Conservation (phyloP, 352 stramenopile species). For the Peronospora destructor region DNA sequence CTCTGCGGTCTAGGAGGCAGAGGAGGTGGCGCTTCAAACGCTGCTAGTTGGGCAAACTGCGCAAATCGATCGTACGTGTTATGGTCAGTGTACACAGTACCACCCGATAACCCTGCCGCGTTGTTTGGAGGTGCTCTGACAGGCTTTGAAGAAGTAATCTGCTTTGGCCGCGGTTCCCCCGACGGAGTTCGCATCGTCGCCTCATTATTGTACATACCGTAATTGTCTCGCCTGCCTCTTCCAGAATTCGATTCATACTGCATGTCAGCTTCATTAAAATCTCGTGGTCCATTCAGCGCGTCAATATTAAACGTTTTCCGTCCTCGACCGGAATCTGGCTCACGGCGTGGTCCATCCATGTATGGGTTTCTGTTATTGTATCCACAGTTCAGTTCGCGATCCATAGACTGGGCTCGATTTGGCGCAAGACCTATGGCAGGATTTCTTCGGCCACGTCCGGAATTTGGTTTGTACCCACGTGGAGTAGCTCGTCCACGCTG, state of each 20-base stretch:
- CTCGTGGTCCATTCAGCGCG: conserved; percentile 4
- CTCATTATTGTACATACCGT: conserved; percentile 7
- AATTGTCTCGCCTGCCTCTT: conserved; percentile 9
- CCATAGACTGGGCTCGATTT: conserved; percentile 1
- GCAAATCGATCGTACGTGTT: conserved; percentile 23
- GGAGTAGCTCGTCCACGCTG: conserved; percentile 6
- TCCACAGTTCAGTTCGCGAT: conserved; percentile 10
- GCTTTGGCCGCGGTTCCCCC: conserved; percentile 10
- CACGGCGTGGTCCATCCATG: conserved; percentile 1
- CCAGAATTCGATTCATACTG: conserved; percentile 18
- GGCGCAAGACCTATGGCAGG: conserved; percentile 12
- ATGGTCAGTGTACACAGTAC: conserved; percentile 24
- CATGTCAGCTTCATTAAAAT: conserved; percentile 6
- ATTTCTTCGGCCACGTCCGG: conserved; percentile 12
- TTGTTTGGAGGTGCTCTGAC: conserved; percentile 9
- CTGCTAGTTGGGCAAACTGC: conserved; percentile 28
- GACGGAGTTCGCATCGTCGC: conserved; percentile 6
- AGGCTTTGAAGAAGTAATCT: conserved; percentile 12
- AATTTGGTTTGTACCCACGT: neutral
- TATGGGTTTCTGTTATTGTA: conserved; percentile 3
- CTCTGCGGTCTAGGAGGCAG: conserved; percentile 20
- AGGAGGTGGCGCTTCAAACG: conserved; percentile 24
- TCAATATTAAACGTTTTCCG: conserved; percentile 8
- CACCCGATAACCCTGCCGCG: conserved; percentile 6
- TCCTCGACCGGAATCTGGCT: conserved; percentile 14